Conservation (phyloP, 345 rosid genomes). For the Dipteronia dyeriana region DNA sequence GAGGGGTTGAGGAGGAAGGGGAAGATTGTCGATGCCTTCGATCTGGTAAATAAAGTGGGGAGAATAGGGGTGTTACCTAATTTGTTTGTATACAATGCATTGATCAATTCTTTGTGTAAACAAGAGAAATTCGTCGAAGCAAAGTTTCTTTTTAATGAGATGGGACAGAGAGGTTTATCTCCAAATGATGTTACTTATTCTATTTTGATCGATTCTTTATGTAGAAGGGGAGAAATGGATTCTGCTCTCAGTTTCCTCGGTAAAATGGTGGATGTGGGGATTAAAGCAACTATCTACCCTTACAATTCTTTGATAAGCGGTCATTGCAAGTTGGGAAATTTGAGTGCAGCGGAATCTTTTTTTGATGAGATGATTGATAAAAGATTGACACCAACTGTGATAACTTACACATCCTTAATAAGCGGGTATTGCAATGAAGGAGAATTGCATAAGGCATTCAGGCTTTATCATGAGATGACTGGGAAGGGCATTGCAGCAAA, state of each 20-base stretch:
- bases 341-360: slow-evolving; percentile 52
- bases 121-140: slow-evolving; percentile 60
- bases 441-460: slow-evolving; percentile 55
- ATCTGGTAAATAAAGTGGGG: slow-evolving; percentile 53
- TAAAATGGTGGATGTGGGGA: slow-evolving; percentile 52
- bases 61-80: slow-evolving; percentile 54
- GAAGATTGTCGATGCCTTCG: slow-evolving; percentile 51
- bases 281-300: slow-evolving; percentile 62
- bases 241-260: slow-evolving; percentile 50
- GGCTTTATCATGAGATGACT: slow-evolving; percentile 82
- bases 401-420: slow-evolving; percentile 73
- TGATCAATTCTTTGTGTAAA: slow-evolving; percentile 74
- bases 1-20: slow-evolving; percentile 78
- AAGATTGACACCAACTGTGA: slow-evolving; percentile 68
- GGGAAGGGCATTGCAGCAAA: slow-evolving; percentile 72
- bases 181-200: slow-evolving; percentile 72
- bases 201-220: slow-evolving; percentile 74
- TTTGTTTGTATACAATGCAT: slow-evolving; percentile 72
- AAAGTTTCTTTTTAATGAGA: slow-evolving; percentile 56
- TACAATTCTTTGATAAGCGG: slow-evolving; percentile 82
- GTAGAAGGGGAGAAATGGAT: slow-evolving; percentile 72
- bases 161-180: slow-evolving; percentile 45
- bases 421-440: slow-evolving; percentile 76
- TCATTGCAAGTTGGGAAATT: slow-evolving; percentile 69
- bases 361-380: slow-evolving; percentile 54